phyloP scores from a whole-genome alignment of 495 filamentous ascomycete species.

The Penicillium argentinense region DNA sequence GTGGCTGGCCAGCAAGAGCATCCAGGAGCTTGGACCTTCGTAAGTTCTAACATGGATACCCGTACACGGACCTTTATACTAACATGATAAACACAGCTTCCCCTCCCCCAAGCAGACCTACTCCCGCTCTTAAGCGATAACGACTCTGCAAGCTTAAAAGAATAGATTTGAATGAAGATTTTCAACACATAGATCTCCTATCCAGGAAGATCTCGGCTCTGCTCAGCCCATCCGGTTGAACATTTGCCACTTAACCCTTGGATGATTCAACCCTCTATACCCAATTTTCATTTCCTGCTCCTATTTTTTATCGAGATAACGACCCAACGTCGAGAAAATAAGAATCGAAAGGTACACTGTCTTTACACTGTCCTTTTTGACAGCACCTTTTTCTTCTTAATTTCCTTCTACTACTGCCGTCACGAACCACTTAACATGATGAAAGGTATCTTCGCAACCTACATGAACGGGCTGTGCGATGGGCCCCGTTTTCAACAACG shows the following conservation, averaged over 20 bases:
- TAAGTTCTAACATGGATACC: slow-evolving; percentile 48
- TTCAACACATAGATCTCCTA: slow-evolving; percentile 15
- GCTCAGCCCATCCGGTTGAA: slow-evolving; percentile 9
- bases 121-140: slow-evolving; percentile 36
- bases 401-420: neutral
- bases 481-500: slow-evolving; percentile 47
- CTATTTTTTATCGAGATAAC: slow-evolving; percentile 9
- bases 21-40: slow-evolving; percentile 93
- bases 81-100: slow-evolving; percentile 51
- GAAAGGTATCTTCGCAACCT: too few relatives aligned
- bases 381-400: neutral
- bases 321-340: slow-evolving; percentile 40
- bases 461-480: slow-evolving; percentile 5
- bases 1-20: slow-evolving; percentile 90
- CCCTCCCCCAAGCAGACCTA: slow-evolving; percentile 84
- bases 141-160: slow-evolving; percentile 9
- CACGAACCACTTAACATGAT: neutral
- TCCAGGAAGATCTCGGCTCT: slow-evolving; percentile 16
- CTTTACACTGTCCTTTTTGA: too few relatives aligned
- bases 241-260: slow-evolving; percentile 25
- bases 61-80: slow-evolving; percentile 1
- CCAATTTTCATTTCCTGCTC: slow-evolving; percentile 26
- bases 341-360: slow-evolving; percentile 6
- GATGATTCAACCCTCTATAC: slow-evolving; percentile 55
- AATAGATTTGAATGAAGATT: slow-evolving; percentile 20